Conservation (phyloP, 139 green algal genomes). For the Chlamydomonas applanata region DNA sequence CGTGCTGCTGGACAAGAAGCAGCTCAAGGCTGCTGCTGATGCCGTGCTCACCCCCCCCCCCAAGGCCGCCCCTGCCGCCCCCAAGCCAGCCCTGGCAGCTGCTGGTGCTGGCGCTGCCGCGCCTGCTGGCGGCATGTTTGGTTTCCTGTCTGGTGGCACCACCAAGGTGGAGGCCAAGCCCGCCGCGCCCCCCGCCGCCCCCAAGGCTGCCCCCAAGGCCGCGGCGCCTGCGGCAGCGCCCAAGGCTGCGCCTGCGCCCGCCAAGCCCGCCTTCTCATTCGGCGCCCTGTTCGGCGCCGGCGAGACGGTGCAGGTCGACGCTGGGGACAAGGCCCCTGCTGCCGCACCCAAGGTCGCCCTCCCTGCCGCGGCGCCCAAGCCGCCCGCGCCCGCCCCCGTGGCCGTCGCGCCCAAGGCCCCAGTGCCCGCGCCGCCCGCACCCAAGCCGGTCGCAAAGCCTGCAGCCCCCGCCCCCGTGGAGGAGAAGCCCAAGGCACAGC, state of each 20-base stretch:
- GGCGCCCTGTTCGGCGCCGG: too few species aligned
- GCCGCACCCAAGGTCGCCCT: background rate
- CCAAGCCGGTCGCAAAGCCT: background rate
- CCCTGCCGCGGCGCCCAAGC: conserved; percentile 7
- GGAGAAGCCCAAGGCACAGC: conserved; percentile 2
- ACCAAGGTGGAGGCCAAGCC: background rate
- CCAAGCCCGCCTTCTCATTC: background rate
- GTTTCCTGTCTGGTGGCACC: background rate
- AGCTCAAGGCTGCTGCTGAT: background rate
- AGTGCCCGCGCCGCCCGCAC: background rate
- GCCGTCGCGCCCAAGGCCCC: background rate
- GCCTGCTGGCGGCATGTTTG: background rate
- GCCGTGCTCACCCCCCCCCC: background rate
- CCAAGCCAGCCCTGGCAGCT: background rate
- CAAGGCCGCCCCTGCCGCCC: background rate
- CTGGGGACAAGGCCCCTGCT: too few species aligned
- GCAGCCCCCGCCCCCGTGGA: too few species aligned
- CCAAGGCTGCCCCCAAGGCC: conserved; percentile 14
- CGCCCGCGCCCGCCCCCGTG: background rate
- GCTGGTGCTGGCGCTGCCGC: background rate
- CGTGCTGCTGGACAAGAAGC: conserved; percentile 14
- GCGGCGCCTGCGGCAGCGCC: background rate
- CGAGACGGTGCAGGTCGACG: too few species aligned
- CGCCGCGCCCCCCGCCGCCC: background rate
- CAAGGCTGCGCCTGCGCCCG: background rate